Base-by-base conservation (phyloP, 2,329 filamentous ascomycete species). In the Penicillium hordei region DNA sequence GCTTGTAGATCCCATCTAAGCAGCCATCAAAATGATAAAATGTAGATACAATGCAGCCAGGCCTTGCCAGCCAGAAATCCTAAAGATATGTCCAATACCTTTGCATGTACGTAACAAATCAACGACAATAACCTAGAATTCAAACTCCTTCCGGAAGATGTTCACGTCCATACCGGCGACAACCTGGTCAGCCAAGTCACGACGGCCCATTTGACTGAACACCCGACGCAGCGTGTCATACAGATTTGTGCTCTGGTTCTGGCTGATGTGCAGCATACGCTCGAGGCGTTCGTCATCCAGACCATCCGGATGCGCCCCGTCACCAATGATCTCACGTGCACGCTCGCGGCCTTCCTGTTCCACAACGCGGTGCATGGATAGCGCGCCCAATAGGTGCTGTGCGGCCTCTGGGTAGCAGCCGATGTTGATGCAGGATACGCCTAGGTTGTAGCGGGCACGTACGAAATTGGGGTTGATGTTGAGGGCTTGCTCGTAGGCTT, bases 381-480 rank as follows among this genome's bases (percentile, higher is more conserved):
- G 82, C 0, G 94, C 93, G 3, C 93, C 91, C 15, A 99, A 84
- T 57, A 99, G 84, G 77, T 99, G 94, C 60, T 91, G 89, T 2
- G 94, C 94, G 0, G 94, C 94, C 78, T 97, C 91, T 17, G 90
- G 89, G 73, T 92, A 93, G 76, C 93, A 97, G 54, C 93, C 93
- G 66, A 97, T 96, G 77, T 97, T 97, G 75, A 99, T 97, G 76
- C 94, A 97, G 59, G 87, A 91, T 10, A 97, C 94, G 45, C 94
- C 94, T 1, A 99, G 85, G 76, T 99, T 99, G 80, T 99, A 99
- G 44, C 94, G 85, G 3, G 94, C 94, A 58, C 94, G 90, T 19
- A 99, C 95, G 72, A 99, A 99, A 79, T 99, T 99, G 54, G 93
- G 91, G 56, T 93, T 89, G 60, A 97, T 85, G 43, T 87, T 89